Evolutionary conservation across 306 rosid species (phyloP), one percentile per base, ranked within the genome.

Genomic region (Castanea sativa): DNA sequence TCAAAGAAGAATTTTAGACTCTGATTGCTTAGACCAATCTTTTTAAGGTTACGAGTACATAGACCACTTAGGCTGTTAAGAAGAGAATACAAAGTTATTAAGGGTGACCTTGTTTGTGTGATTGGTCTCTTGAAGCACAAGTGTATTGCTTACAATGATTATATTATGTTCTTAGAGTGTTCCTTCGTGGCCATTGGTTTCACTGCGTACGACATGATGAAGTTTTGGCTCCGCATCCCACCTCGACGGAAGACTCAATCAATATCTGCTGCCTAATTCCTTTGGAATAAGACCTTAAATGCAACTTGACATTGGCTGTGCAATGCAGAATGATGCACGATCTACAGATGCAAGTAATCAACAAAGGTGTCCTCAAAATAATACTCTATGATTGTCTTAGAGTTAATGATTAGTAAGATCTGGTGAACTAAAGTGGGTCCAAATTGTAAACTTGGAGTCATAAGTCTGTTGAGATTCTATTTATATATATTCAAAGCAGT

Each of bases 141-240:
- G 14, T 15, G 33, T 71, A 21, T 9, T 71, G 75, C 57, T 71
- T 13, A 71, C 59, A 71, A 2, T 21, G 21, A 23, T 71, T 71
- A 20, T 21, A 51, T 0, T 15, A 14, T 86, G 75, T 59, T 68
- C 59, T 12, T 92, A 95, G 99, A 93, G 93, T 25, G 27, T 25
- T 90, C 98, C 20, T 25, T 25, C 27, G 98, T 92, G 55, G 99
- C 99, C 49, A 88, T 95, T 57, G 91, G 99, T 72, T 95, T 95
- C 89, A 86, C 97, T 3, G 88, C 93, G 52, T 91, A 95, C 51
- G 99, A 95, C 86, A 78, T 80, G 76, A 83, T 87, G 94, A 95
- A 95, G 90, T 71, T 72, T 69, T 91, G 97, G 98, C 98, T 95
- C 72, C 91, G 80, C 71, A 16, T 92, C 69, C 89, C 90, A 2